Evolutionary conservation across 2,329 filamentous ascomycete genomes (phyloP).

Genomic region (Colletotrichum limetticola): DNA sequence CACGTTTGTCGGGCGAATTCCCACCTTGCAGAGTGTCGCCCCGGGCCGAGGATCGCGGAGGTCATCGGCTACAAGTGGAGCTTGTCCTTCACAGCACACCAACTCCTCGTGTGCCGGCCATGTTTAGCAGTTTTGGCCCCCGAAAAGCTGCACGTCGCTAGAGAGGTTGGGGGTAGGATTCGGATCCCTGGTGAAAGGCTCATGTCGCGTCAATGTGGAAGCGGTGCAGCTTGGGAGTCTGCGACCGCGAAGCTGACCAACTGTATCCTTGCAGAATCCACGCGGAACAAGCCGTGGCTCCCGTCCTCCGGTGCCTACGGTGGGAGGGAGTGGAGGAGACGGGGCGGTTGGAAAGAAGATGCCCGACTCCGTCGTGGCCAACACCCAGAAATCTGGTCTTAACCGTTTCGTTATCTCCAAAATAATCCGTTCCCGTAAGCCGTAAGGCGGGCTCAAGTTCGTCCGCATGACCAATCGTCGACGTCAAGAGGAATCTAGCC

Average conservation of each 20-base stretch:
- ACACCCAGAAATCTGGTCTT: background rate
- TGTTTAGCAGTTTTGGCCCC: background rate
- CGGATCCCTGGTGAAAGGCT: background rate
- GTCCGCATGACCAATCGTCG: background rate
- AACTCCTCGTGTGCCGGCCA: background rate
- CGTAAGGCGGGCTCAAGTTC: background rate
- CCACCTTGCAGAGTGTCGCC: background rate
- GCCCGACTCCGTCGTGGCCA: background rate
- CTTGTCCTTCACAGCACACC: background rate
- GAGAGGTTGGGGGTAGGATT: background rate
- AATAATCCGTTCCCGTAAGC: background rate
- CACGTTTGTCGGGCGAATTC: background rate
- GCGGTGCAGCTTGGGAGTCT: background rate
- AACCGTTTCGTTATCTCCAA: background rate
- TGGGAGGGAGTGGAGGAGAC: background rate
- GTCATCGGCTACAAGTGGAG: background rate
- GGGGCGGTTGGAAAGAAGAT: background rate
- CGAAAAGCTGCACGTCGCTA: background rate
- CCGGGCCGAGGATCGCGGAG: background rate
- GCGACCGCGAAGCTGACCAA: background rate
- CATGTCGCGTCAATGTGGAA: background rate
- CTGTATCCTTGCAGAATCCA: background rate
- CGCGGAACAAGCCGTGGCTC: conserved; percentile 3
- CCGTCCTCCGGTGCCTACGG: background rate
- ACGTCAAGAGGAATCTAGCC: background rate